These are phyloP conservation scores for Cercospora canescens DNA, from an alignment of 2,329 filamentous ascomycete genomes.

Conservation along the genomic window DNA sequence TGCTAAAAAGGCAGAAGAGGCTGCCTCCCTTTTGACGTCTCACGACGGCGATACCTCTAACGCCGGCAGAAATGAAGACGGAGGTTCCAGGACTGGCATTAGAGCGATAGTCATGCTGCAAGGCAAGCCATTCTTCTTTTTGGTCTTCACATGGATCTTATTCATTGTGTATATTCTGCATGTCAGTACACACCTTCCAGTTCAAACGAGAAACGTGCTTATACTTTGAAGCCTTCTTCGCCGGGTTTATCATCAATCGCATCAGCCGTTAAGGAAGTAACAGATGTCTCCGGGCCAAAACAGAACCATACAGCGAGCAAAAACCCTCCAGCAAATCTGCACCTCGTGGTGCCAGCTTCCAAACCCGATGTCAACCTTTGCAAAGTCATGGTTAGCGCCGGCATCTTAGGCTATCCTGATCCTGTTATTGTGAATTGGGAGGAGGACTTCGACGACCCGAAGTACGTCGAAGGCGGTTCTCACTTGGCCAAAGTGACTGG, in stretches of 20 bases:
- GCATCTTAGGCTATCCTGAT: conserved; percentile 28
- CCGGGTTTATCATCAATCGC: neutral
- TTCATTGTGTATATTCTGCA: conserved; percentile 15
- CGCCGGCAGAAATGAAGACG: neutral
- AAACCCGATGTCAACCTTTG: conserved; percentile 28
- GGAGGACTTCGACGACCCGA: conserved; percentile 15
- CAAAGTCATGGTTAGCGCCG: conserved; percentile 29
- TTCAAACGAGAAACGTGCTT: neutral
- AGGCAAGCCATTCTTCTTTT: conserved; percentile 13
- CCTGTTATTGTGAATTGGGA: conserved; percentile 30
- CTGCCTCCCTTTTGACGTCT: neutral
- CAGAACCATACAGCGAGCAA: conserved; percentile 9
- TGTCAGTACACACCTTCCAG: neutral
- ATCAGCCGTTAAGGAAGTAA: neutral
- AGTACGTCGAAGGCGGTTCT: conserved; percentile 34
- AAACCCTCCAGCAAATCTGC: conserved; percentile 22
- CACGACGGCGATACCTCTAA: neutral
- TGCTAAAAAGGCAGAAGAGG: neutral
- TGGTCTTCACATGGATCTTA: conserved; percentile 10
- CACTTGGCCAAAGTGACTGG: conserved; percentile 32
- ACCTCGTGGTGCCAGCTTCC: conserved; percentile 30
- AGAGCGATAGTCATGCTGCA: conserved; percentile 12
- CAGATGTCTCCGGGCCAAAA: neutral
- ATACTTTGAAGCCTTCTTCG: neutral
- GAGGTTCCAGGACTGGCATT: conserved; percentile 3